These are phyloP conservation scores for Trifolium pratense DNA, from an alignment of 306 rosid species.

Conservation along the genomic window DNA sequence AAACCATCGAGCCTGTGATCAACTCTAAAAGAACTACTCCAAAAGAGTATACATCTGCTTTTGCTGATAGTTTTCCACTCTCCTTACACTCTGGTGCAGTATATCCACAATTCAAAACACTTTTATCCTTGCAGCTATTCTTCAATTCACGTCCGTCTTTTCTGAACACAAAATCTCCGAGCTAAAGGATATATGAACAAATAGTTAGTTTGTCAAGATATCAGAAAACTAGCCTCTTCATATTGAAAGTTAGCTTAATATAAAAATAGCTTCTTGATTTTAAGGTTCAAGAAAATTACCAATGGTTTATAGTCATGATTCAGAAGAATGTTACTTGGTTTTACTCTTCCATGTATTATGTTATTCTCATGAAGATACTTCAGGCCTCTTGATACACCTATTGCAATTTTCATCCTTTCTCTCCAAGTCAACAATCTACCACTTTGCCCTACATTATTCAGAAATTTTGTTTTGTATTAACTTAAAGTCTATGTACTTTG, in stretches of 20 bases:
- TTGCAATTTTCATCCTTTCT: constrained; percentile 76
- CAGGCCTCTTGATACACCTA: constrained; percentile 70
- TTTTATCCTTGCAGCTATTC: constrained; percentile 27
- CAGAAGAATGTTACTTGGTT: constrained; percentile 80
- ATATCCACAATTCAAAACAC: constrained; percentile 29
- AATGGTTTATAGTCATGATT: constrained; percentile 68
- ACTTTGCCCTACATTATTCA: constrained; percentile 53
- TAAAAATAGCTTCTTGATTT: constrained; percentile 10
- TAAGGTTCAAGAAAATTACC: constrained; percentile 54
- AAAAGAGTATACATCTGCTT: constrained; percentile 54
- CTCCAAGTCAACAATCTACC: constrained; percentile 64
- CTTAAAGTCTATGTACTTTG: not conserved
- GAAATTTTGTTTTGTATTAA: constrained; percentile 1
- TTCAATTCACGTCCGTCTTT: constrained; percentile 40
- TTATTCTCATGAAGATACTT: constrained; percentile 67
- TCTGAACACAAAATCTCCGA: constrained; percentile 49
- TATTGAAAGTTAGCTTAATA: constrained; percentile 13
- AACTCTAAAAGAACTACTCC: constrained; percentile 53
- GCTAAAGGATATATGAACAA: constrained; percentile 35
- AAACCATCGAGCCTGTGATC: constrained; percentile 44
- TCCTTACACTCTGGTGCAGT: constrained; percentile 49
- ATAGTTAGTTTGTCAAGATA: constrained; percentile 7
- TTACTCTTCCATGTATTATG: constrained; percentile 75
- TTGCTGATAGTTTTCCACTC: constrained; percentile 44
- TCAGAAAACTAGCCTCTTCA: not conserved